Conservation (phyloP, 2,329 filamentous ascomycete genomes). For the Plectosphaerella cucumerina region DNA sequence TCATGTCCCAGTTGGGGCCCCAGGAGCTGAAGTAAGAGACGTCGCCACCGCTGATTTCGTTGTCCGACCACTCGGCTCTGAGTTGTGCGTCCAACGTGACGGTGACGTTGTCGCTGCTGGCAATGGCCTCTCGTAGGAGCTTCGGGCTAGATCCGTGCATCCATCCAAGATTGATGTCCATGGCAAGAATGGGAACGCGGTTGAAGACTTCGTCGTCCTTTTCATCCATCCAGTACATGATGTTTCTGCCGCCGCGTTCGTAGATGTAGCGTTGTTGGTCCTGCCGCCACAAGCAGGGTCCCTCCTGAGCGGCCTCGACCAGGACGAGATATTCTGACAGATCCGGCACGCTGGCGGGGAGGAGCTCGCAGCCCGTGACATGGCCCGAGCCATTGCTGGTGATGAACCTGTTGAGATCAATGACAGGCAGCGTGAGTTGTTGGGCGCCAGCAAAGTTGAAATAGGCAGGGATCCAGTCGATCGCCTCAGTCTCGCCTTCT, state of each 20-base stretch:
- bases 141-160: slow-evolving; percentile 18
- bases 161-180: slow-evolving; percentile 10
- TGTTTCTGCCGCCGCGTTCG: slow-evolving; percentile 34
- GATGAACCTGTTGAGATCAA: not conserved
- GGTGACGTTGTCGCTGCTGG: slow-evolving; percentile 13
- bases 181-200: slow-evolving; percentile 11
- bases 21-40: slow-evolving; percentile 34
- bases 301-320: slow-evolving; percentile 41
- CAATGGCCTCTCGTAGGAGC: slow-evolving; percentile 9
- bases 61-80: slow-evolving; percentile 7
- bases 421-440: slow-evolving; percentile 7
- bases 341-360: slow-evolving; percentile 20
- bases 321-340: slow-evolving; percentile 35
- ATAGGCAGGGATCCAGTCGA: slow-evolving; percentile 12
- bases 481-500: slow-evolving; percentile 5
- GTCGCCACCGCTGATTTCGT: slow-evolving; percentile 26
- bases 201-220: slow-evolving; percentile 26
- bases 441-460: slow-evolving; percentile 7
- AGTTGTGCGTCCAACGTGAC: slow-evolving; percentile 14
- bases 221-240: slow-evolving; percentile 37
- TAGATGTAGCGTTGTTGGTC: slow-evolving; percentile 32
- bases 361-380: slow-evolving; percentile 7
- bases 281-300: not conserved
- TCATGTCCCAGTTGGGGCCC: slow-evolving; percentile 42
- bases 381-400: slow-evolving; percentile 19